phyloP scores from a whole-genome alignment of 139 green algal genomes.

The Desmodesmus armatus region DNA sequence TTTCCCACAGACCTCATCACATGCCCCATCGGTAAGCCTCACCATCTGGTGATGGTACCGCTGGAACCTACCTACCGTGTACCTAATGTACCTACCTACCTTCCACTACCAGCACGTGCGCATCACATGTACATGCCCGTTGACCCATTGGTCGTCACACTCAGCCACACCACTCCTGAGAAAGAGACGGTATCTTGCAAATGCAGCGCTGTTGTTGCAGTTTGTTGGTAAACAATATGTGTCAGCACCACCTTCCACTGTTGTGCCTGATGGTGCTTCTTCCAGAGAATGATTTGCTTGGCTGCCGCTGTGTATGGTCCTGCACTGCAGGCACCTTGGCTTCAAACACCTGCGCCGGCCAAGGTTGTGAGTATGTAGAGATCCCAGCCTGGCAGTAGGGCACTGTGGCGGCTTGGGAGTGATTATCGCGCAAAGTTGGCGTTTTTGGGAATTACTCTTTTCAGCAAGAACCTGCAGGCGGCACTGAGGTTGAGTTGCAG shows the following conservation, averaged over 20 bases:
- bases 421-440: no score
- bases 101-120: not conserved
- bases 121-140: not conserved
- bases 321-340: not conserved
- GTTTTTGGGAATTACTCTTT: no score
- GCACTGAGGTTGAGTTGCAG: no score
- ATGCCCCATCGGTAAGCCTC: not conserved
- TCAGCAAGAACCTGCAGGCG: no score
- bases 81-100: not conserved
- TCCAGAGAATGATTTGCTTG: not conserved
- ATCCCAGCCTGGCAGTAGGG: no score
- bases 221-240: not conserved
- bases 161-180: not conserved
- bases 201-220: not conserved
- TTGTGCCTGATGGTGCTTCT: not conserved
- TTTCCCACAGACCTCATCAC: not conserved
- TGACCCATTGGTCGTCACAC: not conserved
- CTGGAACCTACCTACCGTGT: not conserved
- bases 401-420: no score
- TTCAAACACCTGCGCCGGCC: not conserved
- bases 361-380: no score
- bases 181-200: not conserved
- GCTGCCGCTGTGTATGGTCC: no score
- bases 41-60: no score
- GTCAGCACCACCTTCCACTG: not conserved